Evolutionary conservation across 495 filamentous ascomycete species (phyloP).

Genomic region (Penicillium argentinense): DNA sequence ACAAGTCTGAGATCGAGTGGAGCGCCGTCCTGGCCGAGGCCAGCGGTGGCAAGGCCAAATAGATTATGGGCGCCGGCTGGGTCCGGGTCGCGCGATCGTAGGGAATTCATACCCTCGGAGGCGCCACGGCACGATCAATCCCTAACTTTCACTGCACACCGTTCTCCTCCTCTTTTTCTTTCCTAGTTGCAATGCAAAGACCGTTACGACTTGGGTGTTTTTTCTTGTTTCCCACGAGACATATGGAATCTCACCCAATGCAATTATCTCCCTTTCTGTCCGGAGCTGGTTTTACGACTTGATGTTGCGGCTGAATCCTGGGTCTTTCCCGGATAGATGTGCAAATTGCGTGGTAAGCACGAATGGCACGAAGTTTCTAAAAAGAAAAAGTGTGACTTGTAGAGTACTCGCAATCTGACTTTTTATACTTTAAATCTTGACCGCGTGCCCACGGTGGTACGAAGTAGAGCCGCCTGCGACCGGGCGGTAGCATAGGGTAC

Average conservation of each 20-base stretch:
- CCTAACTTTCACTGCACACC: conserved; percentile 28
- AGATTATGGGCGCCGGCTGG: conserved; percentile 39
- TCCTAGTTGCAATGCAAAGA: conserved; percentile 47
- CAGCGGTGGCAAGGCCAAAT: conserved; percentile 69
- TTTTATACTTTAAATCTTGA: not conserved
- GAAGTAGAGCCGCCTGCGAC: too few species aligned
- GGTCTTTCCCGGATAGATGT: not conserved
- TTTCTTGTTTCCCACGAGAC: conserved; percentile 6
- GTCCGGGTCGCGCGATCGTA: conserved; percentile 36
- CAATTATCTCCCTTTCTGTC: not conserved
- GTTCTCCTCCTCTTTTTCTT: conserved; percentile 28
- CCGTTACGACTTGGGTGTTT: conserved; percentile 37
- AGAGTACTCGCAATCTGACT: not conserved
- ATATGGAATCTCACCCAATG: not conserved
- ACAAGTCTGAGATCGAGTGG: conserved; percentile 84
- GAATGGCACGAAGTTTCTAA: not conserved
- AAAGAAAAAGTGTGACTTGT: not conserved
- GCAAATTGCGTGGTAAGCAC: not conserved
- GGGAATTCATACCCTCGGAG: conserved; percentile 8
- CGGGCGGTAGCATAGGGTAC: too few species aligned
- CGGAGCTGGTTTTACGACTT: not conserved
- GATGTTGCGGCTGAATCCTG: not conserved
- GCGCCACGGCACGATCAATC: conserved; percentile 32
- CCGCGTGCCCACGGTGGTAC: too few species aligned
- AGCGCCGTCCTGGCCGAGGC: conserved; percentile 73